Base-by-base conservation (phyloP, 75 land plant species). In the Sequoiadendron giganteum region DNA sequence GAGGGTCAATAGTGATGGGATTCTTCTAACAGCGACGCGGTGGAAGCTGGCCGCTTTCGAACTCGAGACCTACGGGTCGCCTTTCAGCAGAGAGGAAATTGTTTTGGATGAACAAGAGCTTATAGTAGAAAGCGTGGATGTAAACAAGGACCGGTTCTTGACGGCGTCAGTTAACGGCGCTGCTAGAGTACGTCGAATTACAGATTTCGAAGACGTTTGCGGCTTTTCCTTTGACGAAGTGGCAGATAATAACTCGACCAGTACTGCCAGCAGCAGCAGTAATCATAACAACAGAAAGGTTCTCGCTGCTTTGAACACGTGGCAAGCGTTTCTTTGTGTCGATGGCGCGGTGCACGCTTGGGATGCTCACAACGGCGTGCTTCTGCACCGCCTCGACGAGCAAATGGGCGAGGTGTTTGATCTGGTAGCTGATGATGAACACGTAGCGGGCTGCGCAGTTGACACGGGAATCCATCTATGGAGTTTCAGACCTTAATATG, bases 1-100 rank as follows among this genome's bases (percentile, higher is more conserved):
- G 1, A 88, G 93, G 79, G 89, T 93, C 21, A 47, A 89, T 10
- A 61, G 45, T 40, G 68, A 85, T 15, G 89, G 88, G 3, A 5
- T 83, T 16, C 90, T 87, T 6, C 88, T 95, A 61, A 89, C 91
- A 0, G 89, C 92, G 86, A 94, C 95, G 13, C 49, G 92, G 43
- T 14, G n/a, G 10, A 85, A 85, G 40, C 39, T 85, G 34, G 36
- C 43, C 36, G 80, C 90, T 2, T 79, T 90, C 14, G 92, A 92
- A 38, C 52, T 90, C 16, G 86, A 86, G 14, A 85, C 88, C 77
- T 86, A 34, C 52, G 93, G 89, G 39, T 10, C 91, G 6, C 45
- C 85, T 16, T 14, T 88, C n/a, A 36, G 86, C n/a, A 90, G 87
- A 21, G 88, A 88, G 34, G 92, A 87, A 70, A 30, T 13, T 25